A percentile compares a stretch with the other conserved stretches of the same genome.
Conservation (phyloP, 148 eudicot species). For the Cornus controversa region DNA sequence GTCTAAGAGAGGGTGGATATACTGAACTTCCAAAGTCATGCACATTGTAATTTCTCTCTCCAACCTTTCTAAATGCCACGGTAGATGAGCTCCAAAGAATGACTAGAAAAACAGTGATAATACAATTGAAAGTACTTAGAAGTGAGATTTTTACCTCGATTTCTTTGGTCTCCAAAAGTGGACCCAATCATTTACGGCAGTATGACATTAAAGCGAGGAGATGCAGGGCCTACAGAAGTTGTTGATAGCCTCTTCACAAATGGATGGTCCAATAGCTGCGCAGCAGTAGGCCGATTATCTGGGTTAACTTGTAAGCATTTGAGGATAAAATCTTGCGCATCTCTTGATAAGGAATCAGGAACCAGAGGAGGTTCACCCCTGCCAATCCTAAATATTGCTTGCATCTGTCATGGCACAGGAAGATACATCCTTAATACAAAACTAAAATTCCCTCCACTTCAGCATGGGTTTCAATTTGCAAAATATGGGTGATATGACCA, state of each 20-base stretch:
- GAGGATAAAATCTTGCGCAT: conserved; percentile 35
- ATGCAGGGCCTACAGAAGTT: conserved; percentile 31
- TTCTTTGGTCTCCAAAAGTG: neutral
- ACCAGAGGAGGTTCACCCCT: conserved; percentile 38
- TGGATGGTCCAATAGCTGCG: conserved; percentile 45
- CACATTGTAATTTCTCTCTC: neutral
- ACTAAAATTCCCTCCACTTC: neutral
- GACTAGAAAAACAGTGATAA: neutral
- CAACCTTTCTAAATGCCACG: neutral
- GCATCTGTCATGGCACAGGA: conserved; percentile 31
- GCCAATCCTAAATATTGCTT: conserved; percentile 43
- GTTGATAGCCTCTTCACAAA: conserved; percentile 43
- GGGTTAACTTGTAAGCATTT: conserved; percentile 53
- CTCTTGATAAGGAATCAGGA: conserved; percentile 39
- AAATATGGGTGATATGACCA: neutral
- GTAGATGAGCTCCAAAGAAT: neutral
- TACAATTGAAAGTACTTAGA: neutral
- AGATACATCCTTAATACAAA: conserved; percentile 19
- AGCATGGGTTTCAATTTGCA: neutral
- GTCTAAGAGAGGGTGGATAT: too few species aligned
- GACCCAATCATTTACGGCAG: neutral
- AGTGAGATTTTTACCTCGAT: conserved; percentile 3
- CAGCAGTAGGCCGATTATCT: conserved; percentile 43
- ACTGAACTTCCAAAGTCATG: neutral
- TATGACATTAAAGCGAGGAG: conserved; percentile 25